phyloP scores from a whole-genome alignment of 169 alveolate genomes.

The Plasmodium vinckei region DNA sequence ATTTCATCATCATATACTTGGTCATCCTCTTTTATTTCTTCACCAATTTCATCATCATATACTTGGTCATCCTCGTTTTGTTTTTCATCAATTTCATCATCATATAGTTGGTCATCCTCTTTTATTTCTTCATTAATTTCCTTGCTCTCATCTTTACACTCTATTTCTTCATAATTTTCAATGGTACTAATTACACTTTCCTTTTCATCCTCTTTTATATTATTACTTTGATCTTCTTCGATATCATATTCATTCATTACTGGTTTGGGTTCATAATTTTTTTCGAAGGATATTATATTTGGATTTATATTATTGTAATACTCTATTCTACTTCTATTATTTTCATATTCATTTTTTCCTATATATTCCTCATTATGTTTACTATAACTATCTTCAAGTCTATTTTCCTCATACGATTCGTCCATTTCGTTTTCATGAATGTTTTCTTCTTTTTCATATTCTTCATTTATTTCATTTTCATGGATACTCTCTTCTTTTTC shows the following conservation, averaged over 20 bases:
- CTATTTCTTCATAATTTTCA: neutral
- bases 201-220: neutral
- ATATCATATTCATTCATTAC: no score
- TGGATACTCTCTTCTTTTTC: neutral
- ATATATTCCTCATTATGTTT: no score
- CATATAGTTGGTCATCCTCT: slow-evolving; percentile 2
- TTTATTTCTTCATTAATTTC: neutral
- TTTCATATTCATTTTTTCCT: no score
- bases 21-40: neutral
- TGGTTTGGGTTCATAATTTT: no score
- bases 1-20: neutral
- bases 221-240: no score
- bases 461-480: neutral
- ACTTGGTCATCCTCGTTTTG: neutral
- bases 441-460: neutral
- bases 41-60: neutral
- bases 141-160: neutral
- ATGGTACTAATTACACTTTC: neutral
- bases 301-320: no score
- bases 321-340: no score
- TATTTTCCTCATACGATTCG: neutral
- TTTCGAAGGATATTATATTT: no score
- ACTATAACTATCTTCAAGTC: no score
- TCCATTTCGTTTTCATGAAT: neutral
- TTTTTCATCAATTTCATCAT: neutral